phyloP scores from a whole-genome alignment of 108 stramenopile genomes.

The Thalassiosira profunda region DNA sequence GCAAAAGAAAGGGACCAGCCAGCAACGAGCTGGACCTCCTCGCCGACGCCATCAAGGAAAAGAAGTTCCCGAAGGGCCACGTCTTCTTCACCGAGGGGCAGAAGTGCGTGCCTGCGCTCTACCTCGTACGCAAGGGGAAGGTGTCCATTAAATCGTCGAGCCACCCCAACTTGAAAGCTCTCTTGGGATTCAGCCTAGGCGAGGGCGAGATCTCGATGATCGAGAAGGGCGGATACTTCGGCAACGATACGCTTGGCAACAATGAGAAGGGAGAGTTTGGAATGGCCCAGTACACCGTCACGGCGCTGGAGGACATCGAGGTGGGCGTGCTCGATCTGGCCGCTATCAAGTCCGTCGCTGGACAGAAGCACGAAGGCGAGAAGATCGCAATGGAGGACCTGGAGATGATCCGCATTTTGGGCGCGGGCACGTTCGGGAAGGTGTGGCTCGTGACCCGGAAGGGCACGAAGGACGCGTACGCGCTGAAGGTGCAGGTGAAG shows the following conservation, averaged over 20 bases:
- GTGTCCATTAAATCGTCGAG: conserved; percentile 50
- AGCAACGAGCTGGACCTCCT: conserved; percentile 57
- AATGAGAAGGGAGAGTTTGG: conserved; percentile 61
- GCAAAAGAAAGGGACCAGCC: conserved; percentile 40
- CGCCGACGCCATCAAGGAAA: conserved; percentile 48
- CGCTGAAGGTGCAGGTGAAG: conserved; percentile 91
- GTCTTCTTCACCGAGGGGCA: conserved; percentile 83
- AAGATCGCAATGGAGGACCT: conserved; percentile 45
- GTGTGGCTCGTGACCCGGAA: conserved; percentile 89
- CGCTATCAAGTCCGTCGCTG: conserved; percentile 67
- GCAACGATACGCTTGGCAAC: conserved; percentile 60
- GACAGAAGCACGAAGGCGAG: conserved; percentile 5
- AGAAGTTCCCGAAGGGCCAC: conserved; percentile 61
- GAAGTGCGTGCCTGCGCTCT: conserved; percentile 48
- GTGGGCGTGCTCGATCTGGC: conserved; percentile 64
- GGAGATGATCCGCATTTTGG: conserved; percentile 71
- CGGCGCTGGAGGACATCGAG: conserved; percentile 62
- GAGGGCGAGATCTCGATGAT: conserved; percentile 50
- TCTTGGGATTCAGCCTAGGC: conserved; percentile 37
- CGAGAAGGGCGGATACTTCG: conserved; percentile 66
- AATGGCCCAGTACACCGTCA: conserved; percentile 59
- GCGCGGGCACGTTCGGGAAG: conserved; percentile 95
- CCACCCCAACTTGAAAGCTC: conserved; percentile 16
- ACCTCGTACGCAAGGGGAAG: conserved; percentile 61
- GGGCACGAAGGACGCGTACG: conserved; percentile 59